Conservation (phyloP, 2,329 filamentous ascomycete species). For the Colletotrichum higginsianum region DNA sequence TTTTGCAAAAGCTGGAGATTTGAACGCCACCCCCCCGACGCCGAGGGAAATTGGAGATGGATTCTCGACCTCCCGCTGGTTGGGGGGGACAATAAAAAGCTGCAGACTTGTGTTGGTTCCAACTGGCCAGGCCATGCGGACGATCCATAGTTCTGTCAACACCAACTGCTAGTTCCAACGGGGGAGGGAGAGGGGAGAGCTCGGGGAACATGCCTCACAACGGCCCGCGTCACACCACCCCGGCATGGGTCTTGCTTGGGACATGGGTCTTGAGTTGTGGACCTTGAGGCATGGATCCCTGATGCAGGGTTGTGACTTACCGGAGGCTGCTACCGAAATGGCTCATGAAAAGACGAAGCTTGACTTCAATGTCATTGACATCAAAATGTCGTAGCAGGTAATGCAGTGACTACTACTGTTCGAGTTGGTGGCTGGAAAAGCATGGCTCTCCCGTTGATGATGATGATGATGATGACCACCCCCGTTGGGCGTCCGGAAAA, state of each 20-base stretch:
- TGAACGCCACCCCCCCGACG: neutral
- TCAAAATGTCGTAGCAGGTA: too few relatives aligned
- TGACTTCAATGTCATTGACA: too few relatives aligned
- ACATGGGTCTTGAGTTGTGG: neutral
- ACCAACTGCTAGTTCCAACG: constrained; percentile 4
- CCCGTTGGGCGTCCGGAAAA: too few relatives aligned
- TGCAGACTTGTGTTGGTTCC: constrained; percentile 13
- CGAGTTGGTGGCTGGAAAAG: too few relatives aligned
- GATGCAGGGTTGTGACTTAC: too few relatives aligned
- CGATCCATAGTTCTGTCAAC: constrained; percentile 16
- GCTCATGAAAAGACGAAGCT: too few relatives aligned
- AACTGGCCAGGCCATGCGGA: constrained; percentile 12
- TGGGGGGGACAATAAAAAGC: neutral
- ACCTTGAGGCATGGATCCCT: too few relatives aligned
- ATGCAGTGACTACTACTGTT: too few relatives aligned
- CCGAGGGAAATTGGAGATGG: constrained; percentile 11
- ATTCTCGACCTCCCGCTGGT: neutral
- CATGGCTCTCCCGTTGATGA: too few relatives aligned
- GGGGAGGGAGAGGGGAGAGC: neutral
- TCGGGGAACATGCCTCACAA: constrained; percentile 20
- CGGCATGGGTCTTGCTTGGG: neutral
- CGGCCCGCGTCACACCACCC: constrained; percentile 25
- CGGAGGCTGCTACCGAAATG: neutral
- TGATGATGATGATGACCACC: too few relatives aligned
- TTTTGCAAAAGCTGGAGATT: too few relatives aligned